Conservation (phyloP, 257 asterid genomes). For the Parsonsia alboflavescens region DNA sequence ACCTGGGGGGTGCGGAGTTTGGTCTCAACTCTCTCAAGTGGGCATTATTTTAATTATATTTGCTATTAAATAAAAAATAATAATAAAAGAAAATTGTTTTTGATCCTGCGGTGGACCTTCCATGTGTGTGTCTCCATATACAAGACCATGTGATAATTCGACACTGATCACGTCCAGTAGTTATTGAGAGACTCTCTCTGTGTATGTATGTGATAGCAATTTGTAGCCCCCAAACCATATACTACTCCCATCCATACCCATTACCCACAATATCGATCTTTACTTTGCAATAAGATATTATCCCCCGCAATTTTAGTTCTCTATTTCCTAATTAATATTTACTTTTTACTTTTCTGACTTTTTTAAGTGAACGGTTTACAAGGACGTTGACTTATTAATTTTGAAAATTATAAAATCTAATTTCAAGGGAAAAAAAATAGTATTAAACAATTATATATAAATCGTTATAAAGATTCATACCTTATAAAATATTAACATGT, state of each 20-base stretch:
- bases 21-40: constrained; percentile 16
- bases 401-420: too few species aligned
- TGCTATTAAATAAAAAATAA: background rate
- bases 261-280: background rate
- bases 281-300: too few species aligned
- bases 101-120: constrained; percentile 32
- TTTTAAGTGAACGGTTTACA: too few species aligned
- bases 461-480: background rate
- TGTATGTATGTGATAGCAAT: constrained; percentile 6
- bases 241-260: background rate
- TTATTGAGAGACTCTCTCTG: background rate
- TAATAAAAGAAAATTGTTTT: constrained; percentile 6
- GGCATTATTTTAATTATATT: background rate
- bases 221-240: background rate
- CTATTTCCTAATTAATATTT: too few species aligned
- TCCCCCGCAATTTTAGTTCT: background rate
- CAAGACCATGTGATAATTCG: constrained; percentile 39
- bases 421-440: too few species aligned
- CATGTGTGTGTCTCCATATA: constrained; percentile 29
- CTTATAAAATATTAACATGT: background rate
- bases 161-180: constrained; percentile 23
- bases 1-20: constrained; percentile 13
- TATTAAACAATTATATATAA: too few species aligned
- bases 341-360: too few species aligned
- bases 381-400: too few species aligned